Conservation (phyloP, 2,329 filamentous ascomycete species). For the Diaporthe caulivora region DNA sequence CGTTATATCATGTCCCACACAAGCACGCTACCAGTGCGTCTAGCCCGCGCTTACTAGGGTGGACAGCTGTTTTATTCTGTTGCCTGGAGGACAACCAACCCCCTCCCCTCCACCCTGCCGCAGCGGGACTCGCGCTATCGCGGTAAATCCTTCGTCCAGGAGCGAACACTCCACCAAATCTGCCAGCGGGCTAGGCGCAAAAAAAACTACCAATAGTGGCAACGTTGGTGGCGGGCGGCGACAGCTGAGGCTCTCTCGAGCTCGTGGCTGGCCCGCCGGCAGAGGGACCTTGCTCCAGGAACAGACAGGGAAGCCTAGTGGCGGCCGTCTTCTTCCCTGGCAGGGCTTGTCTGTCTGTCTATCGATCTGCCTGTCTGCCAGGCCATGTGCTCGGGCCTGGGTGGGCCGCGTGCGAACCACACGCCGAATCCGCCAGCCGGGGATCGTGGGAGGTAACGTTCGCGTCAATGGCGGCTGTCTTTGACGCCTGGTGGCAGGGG, state of each 20-base stretch:
- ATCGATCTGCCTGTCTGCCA: background rate
- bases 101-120: background rate
- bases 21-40: slow-evolving; percentile 6
- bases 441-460: slow-evolving; percentile 7
- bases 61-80: slow-evolving; percentile 20
- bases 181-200: slow-evolving; percentile 3
- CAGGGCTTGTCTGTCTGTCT: background rate
- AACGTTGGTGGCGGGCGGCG: background rate
- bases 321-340: background rate
- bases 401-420: background rate
- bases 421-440: slow-evolving; percentile 10
- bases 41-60: slow-evolving; percentile 22
- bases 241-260: background rate
- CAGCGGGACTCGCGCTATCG: background rate
- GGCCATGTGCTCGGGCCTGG: background rate
- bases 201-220: background rate
- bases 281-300: background rate
- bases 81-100: background rate
- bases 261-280: background rate
- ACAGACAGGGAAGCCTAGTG: background rate
- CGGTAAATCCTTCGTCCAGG: slow-evolving; percentile 17
- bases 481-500: slow-evolving; percentile 9
- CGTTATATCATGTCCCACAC: background rate
- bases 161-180: slow-evolving; percentile 1
- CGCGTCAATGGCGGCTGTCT: slow-evolving; percentile 26